Percentiles rank a stretch among this genome's conserved stretches.
Conservation (phyloP, 2,329 filamentous ascomycete species). For the Colletotrichum sublineola region DNA sequence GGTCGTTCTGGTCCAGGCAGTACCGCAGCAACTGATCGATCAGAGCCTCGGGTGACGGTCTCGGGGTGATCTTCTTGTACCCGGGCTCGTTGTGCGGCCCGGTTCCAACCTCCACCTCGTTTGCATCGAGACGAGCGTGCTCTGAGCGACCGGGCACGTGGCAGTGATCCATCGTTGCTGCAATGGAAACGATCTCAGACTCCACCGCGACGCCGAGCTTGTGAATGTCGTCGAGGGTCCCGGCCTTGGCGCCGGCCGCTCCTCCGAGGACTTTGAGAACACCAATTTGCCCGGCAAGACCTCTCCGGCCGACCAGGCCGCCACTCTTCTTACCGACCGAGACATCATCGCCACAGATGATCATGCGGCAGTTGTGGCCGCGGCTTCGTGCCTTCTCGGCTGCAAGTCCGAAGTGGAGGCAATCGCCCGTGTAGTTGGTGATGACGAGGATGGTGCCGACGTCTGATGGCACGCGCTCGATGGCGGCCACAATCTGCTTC, state of each 20-base stretch:
- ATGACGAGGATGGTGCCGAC: constrained; percentile 71
- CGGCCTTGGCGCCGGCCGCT: constrained; percentile 59
- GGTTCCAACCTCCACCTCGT: constrained; percentile 74
- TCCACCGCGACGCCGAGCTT: constrained; percentile 64
- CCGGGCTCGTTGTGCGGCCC: constrained; percentile 77
- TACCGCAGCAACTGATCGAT: constrained; percentile 70
- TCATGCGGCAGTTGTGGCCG: constrained; percentile 67
- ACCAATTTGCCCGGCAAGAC: constrained; percentile 71
- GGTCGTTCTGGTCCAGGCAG: constrained; percentile 70
- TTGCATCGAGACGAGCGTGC: constrained; percentile 60
- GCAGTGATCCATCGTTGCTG: constrained; percentile 71
- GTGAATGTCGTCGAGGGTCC: constrained; percentile 64
- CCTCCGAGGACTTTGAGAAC: constrained; percentile 71
- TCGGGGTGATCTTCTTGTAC: constrained; percentile 67
- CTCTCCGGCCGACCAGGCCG: constrained; percentile 71
- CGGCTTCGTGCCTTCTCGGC: constrained; percentile 69
- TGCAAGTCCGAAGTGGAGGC: constrained; percentile 72
- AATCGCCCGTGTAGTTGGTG: constrained; percentile 76
- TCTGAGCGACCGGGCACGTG: constrained; percentile 68
- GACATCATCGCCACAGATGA: constrained; percentile 75
- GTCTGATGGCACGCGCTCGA: constrained; percentile 67
- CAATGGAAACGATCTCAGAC: constrained; percentile 67
- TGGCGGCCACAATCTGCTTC: constrained; percentile 71
- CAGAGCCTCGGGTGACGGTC: constrained; percentile 62
- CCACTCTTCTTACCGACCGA: constrained; percentile 68